These are phyloP conservation scores for Phaeoacremonium minimum DNA, from an alignment of 2,329 filamentous ascomycete species.

Conservation along the genomic window DNA sequence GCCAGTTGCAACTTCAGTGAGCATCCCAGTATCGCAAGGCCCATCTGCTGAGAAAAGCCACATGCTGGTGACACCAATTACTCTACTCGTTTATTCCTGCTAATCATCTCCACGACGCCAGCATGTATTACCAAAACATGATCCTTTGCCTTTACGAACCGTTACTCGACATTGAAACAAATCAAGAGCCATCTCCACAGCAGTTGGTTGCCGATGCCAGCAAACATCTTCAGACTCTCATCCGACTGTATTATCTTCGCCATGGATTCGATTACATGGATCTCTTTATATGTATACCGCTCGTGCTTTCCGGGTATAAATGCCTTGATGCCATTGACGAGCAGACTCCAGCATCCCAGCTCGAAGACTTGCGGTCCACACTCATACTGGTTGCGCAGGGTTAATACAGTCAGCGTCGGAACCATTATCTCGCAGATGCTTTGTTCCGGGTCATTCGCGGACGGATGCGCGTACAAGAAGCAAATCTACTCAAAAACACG, in stretches of 20 bases:
- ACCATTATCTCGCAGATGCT: conserved; percentile 25
- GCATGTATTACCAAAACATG: too few species aligned
- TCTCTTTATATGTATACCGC: conserved; percentile 21
- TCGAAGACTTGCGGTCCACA: conserved; percentile 22
- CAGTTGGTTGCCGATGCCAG: conserved; percentile 15
- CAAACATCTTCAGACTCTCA: conserved; percentile 15
- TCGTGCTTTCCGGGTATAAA: conserved; percentile 21
- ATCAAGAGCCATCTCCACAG: conserved; percentile 1
- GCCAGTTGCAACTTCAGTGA: too few species aligned
- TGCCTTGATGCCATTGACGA: conserved; percentile 19
- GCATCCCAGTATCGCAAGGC: too few species aligned
- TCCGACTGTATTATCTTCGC: conserved; percentile 23
- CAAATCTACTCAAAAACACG: conserved; percentile 4
- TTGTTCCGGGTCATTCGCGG: conserved; percentile 26
- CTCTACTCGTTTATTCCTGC: too few species aligned
- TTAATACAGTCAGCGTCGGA: conserved; percentile 22
- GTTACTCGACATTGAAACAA: conserved; percentile 4
- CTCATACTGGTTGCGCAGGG: conserved; percentile 28
- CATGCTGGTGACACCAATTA: too few species aligned
- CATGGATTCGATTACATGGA: conserved; percentile 20
- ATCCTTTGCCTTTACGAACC: too few species aligned
- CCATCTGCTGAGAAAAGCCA: too few species aligned
- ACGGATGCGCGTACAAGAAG: conserved; percentile 23
- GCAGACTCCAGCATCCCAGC: conserved; percentile 2
- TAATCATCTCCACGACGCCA: too few species aligned